phyloP scores from a whole-genome alignment of 768 basidiomycete genomes.

The Tephrocybe sp. region DNA sequence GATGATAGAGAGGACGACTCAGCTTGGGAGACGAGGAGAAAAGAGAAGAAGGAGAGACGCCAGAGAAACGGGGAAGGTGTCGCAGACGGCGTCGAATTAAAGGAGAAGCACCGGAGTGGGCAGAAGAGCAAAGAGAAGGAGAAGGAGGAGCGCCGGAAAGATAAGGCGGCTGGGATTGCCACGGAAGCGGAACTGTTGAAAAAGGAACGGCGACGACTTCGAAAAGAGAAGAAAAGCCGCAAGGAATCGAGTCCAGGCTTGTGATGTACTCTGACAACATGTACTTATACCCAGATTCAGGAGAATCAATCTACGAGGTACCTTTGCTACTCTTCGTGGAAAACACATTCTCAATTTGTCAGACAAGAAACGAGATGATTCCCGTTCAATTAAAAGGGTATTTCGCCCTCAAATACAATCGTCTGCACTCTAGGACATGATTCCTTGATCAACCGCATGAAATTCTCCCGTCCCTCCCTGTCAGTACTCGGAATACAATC shows the following conservation, averaged over 20 bases:
- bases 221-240: constrained; percentile 15
- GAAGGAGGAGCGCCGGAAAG: constrained; percentile 28
- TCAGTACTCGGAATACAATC: constrained; percentile 14
- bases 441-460: constrained; percentile 9
- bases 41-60: constrained; percentile 17
- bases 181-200: constrained; percentile 15
- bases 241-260: constrained; percentile 8
- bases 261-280: background rate
- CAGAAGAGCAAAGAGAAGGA: constrained; percentile 14
- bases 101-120: constrained; percentile 7
- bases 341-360: no score
- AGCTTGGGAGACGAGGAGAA: constrained; percentile 17
- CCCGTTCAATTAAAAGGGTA: background rate
- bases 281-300: constrained; percentile 12
- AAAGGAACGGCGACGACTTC: constrained; percentile 18
- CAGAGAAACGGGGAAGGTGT: no score
- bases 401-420: constrained; percentile 7
- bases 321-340: no score
- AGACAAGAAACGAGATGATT: background rate
- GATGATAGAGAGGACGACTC: constrained; percentile 13
- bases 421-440: constrained; percentile 9
- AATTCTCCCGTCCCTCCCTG: background rate
- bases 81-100: no score
- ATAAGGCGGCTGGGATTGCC: constrained; percentile 8
- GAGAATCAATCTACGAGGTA: background rate